Percentiles rank a stretch among this genome's conserved stretches.
Conservation (phyloP, 805 yeast species). For the Nakazawaea populi region DNA sequence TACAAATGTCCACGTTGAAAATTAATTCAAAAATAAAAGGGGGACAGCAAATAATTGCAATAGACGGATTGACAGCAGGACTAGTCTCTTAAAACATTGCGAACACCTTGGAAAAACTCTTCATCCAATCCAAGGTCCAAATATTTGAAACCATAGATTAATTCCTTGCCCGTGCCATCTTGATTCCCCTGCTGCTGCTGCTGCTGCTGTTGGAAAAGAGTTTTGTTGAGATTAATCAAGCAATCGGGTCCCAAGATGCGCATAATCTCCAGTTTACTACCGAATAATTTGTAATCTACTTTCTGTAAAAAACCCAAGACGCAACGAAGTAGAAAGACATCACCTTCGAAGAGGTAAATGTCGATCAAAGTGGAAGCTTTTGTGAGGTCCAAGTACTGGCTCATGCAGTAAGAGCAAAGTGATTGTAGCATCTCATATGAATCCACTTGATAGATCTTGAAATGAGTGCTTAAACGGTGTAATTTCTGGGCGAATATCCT, state of each 20-base stretch:
- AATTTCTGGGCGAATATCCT: slow-evolving; percentile 37
- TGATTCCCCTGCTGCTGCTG: neutral
- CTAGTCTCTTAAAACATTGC: slow-evolving; percentile 28
- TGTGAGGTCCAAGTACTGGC: slow-evolving; percentile 40
- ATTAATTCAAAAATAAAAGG: too few species aligned
- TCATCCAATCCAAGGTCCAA: slow-evolving; percentile 45
- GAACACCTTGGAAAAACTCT: slow-evolving; percentile 38
- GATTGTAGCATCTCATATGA: slow-evolving; percentile 38
- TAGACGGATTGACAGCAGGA: too few species aligned
- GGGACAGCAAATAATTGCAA: too few species aligned
- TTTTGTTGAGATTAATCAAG: slow-evolving; percentile 18
- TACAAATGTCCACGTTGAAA: too few species aligned
- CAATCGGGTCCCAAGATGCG: slow-evolving; percentile 31
- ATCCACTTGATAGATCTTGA: slow-evolving; percentile 33
- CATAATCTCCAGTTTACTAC: slow-evolving; percentile 40
- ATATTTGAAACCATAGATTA: slow-evolving; percentile 23
- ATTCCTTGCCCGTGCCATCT: neutral
- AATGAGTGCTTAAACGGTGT: slow-evolving; percentile 44
- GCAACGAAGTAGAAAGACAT: slow-evolving; percentile 44
- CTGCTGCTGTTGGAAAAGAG: neutral
- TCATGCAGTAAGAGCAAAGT: slow-evolving; percentile 38
- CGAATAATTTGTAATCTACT: slow-evolving; percentile 47
- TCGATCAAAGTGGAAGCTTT: slow-evolving; percentile 47
- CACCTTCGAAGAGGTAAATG: slow-evolving; percentile 57
- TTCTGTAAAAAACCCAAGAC: slow-evolving; percentile 46